Percentiles rank a stretch among this genome's conserved stretches.
These are phyloP conservation scores for Zygoascus flipseniorum DNA, from an alignment of 805 yeast genomes.

Conservation along the genomic window DNA sequence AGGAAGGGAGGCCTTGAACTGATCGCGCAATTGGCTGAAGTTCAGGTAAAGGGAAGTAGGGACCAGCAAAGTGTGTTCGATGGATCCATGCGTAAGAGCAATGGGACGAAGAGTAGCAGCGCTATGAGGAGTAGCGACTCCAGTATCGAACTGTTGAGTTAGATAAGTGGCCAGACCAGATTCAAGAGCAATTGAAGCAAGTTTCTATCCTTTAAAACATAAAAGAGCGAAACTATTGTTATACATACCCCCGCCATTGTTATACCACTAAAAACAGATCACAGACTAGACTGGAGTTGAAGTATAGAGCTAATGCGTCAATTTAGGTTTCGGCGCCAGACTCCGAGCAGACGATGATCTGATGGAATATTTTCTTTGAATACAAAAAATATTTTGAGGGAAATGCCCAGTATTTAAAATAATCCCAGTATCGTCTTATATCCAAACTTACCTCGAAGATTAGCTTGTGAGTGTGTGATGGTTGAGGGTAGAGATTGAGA, in stretches of 20 bases:
- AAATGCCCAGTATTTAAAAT: no score
- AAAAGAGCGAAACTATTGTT: background rate
- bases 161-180: background rate
- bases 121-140: conserved; percentile 35
- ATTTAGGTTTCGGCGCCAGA: no score
- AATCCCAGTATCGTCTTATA: no score
- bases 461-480: background rate
- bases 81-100: conserved; percentile 71
- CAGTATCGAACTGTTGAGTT: conserved; percentile 23
- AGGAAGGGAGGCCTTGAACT: conserved; percentile 61
- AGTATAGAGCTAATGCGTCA: no score
- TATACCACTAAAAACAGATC: background rate
- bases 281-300: background rate
- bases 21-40: conserved; percentile 82
- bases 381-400: no score
- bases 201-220: background rate
- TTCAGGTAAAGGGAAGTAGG: conserved; percentile 73
- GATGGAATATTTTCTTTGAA: no score
- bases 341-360: no score
- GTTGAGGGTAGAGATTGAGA: background rate
- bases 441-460: background rate
- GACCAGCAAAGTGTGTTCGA: conserved; percentile 81
- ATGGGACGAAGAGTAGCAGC: conserved; percentile 66
- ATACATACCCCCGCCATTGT: background rate
- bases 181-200: background rate